phyloP scores from a whole-genome alignment of 106 monocot species.

The Cymbidium sinense region DNA sequence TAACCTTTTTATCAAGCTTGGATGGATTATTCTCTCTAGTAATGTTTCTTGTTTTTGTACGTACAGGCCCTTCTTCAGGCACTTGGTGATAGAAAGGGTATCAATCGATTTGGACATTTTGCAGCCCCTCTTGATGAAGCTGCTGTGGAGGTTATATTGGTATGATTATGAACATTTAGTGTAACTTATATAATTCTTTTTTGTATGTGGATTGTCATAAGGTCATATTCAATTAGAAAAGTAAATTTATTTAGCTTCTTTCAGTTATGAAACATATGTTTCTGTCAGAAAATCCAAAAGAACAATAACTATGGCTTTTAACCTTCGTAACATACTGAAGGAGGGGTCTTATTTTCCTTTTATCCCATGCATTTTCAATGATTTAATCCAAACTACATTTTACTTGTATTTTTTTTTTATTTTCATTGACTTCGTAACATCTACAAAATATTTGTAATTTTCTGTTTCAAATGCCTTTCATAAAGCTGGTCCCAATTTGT shows the following conservation, averaged over 20 bases:
- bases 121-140: slow-evolving; percentile 95
- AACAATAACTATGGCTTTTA: no score
- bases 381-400: no score
- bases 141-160: slow-evolving; percentile 83
- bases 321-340: no score
- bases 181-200: not conserved
- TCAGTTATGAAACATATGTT: no score
- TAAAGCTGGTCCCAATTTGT: not conserved
- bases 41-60: not conserved
- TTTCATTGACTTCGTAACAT: no score
- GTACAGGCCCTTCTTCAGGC: slow-evolving; percentile 77
- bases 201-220: no score
- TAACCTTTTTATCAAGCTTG: not conserved
- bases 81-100: slow-evolving; percentile 97
- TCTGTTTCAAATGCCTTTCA: not conserved
- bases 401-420: no score
- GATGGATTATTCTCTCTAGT: not conserved
- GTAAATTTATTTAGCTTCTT: no score
- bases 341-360: no score
- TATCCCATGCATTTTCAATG: no score
- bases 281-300: no score
- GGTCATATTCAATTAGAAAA: no score
- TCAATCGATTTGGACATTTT: slow-evolving; percentile 90
- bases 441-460: not conserved
- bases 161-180: slow-evolving; percentile 16